Evolutionary conservation across 2,329 filamentous ascomycete genomes (phyloP), one percentile per base, ranked within the genome.

Genomic region (Neofusicoccum kwambonambiense): DNA sequence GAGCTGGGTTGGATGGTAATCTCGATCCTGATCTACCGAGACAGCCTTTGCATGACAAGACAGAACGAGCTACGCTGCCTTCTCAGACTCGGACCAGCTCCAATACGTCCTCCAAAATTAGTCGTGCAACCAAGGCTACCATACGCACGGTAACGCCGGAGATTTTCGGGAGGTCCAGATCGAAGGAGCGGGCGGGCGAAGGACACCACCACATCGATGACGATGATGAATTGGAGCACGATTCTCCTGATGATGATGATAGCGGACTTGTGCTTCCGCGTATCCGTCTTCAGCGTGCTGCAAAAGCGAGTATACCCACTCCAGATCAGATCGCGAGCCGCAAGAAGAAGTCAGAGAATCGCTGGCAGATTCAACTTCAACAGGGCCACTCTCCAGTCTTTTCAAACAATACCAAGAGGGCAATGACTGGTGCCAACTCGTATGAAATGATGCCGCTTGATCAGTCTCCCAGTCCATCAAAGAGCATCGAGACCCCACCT

Each of bases 351-450:
- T 74, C 76, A 1, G 75, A 78, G 50, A 75, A 75, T 39, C 72
- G 80, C 22, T 82, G 80, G 80, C 78, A 79, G 63, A 69, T 70
- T 1, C 73, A 78, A 17, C 69, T 82, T 3, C 74, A 80, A 11
- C 74, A 77, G 51, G 67, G 68, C 15, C 64, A 71, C 3, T 72
- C 71, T 3, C 70, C 74, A 2, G 69, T 70, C 11, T 70, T 73
- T 39, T 70, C 72, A 9, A 58, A 35, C 7, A 52, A 52, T 37
- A 15, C 22, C 27, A 42, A 42, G n/a, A n/a, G 7, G 19, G 41
- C 54, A 13, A 50, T 58, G 54, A 62, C 67, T 31, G 68, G 71
- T 6, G 69, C 72, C n/a, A 74, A 74, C 56, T 72, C 75, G 4
- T 77, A 75, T 62, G 70, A 72, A 60, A 66, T 76, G 22, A 68